phyloP scores from a whole-genome alignment of 176 grass and related monocot species.

The Paspalum vaginatum region DNA sequence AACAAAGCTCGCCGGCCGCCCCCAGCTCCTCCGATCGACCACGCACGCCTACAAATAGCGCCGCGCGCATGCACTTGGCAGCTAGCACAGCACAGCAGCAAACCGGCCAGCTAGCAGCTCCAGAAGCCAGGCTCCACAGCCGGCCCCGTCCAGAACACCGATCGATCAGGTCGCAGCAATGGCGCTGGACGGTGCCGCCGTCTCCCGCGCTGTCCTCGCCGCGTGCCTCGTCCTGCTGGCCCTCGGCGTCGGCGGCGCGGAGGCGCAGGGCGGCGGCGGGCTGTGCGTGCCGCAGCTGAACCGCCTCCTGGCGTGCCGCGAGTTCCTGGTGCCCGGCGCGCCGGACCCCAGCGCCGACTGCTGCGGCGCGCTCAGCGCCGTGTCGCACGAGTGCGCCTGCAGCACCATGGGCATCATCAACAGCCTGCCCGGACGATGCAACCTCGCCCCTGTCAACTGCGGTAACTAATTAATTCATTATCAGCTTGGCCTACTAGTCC shows the following conservation, averaged over 20 bases:
- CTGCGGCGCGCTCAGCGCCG: conserved; percentile 63
- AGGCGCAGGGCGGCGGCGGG: conserved; percentile 32
- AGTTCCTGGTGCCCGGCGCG: conserved; percentile 63
- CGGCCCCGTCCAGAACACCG: too few relatives aligned
- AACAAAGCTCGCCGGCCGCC: conserved; percentile 34
- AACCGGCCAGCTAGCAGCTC: too few relatives aligned
- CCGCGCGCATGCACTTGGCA: not conserved
- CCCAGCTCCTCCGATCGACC: not conserved
- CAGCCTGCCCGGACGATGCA: conserved; percentile 72
- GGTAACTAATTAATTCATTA: conserved; percentile 47
- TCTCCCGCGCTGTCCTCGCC: not conserved
- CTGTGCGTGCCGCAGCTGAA: conserved; percentile 64
- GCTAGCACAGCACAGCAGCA: too few relatives aligned
- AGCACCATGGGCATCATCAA: conserved; percentile 77
- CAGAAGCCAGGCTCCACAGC: too few relatives aligned
- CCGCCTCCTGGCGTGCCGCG: conserved; percentile 64
- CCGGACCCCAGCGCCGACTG: conserved; percentile 64
- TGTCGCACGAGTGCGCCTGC: conserved; percentile 70
- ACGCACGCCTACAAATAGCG: conserved; percentile 19
- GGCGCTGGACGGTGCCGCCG: not conserved
- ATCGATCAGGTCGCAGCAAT: not conserved
- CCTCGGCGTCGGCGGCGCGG: not conserved
- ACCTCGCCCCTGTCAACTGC: conserved; percentile 49
- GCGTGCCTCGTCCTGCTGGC: conserved; percentile 36
- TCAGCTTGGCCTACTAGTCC: too few relatives aligned